Percentiles rank a stretch among this genome's conserved stretches.
Conservation (phyloP, 371 early-diverging fungal genomes). For the Circinella minor region DNA sequence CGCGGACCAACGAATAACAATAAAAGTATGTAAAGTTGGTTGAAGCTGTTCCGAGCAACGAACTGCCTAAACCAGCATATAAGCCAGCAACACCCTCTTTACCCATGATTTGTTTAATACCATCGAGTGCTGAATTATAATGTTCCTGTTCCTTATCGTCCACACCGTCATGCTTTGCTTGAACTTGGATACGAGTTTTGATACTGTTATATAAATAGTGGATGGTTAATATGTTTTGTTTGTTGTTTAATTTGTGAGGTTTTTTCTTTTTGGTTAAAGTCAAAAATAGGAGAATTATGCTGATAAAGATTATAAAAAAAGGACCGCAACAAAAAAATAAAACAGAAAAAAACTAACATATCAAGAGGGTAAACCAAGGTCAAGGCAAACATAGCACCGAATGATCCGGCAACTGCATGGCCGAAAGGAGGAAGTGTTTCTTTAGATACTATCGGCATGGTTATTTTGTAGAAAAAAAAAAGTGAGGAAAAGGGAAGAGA, state of each 20-base stretch:
- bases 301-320: neutral
- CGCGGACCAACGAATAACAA: constrained; percentile 84
- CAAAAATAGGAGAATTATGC: constrained; percentile 10
- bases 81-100: constrained; percentile 91
- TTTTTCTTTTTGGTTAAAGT: too few species aligned
- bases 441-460: constrained; percentile 58
- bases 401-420: constrained; percentile 92
- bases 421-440: constrained; percentile 80
- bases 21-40: constrained; percentile 96
- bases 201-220: constrained; percentile 55
- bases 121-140: constrained; percentile 78
- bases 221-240: too few species aligned
- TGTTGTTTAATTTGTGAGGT: too few species aligned
- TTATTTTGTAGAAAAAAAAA: constrained; percentile 7
- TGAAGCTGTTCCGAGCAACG: constrained; percentile 85
- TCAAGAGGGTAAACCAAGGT: constrained; percentile 93
- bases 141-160: constrained; percentile 43
- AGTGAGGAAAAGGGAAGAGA: constrained; percentile 7
- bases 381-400: constrained; percentile 91
- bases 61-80: constrained; percentile 90
- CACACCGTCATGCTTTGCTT: constrained; percentile 57
- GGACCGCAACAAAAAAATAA: neutral
- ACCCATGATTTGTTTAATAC: constrained; percentile 78
- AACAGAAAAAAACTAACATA: constrained; percentile 67
- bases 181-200: constrained; percentile 94